These are phyloP conservation scores for Suillus luteus DNA, from an alignment of 768 basidiomycete species.

Conservation along the genomic window DNA sequence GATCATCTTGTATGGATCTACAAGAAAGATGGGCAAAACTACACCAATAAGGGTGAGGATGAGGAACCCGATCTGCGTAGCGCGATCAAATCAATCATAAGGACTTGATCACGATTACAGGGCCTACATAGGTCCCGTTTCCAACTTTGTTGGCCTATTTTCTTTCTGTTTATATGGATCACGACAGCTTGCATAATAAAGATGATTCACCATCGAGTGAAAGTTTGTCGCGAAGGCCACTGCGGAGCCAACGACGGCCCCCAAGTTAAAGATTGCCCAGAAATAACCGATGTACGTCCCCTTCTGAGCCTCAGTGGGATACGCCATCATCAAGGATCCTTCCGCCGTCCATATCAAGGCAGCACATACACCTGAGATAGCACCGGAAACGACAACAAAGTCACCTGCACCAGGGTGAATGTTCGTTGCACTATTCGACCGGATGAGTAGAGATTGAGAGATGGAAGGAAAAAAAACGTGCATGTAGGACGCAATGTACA, in stretches of 20 bases:
- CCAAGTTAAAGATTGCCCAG: slow-evolving; percentile 84
- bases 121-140: slow-evolving; percentile 73
- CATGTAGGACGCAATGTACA: slow-evolving; percentile 78
- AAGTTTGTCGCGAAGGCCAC: slow-evolving; percentile 76
- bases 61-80: slow-evolving; percentile 65
- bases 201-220: slow-evolving; percentile 51
- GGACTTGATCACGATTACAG: slow-evolving; percentile 30
- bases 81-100: slow-evolving; percentile 46
- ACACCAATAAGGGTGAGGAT: slow-evolving; percentile 66
- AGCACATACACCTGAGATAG: slow-evolving; percentile 74
- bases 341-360: slow-evolving; percentile 80
- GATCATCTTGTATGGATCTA: slow-evolving; percentile 65
- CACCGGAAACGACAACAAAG: slow-evolving; percentile 75
- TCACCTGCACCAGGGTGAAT: slow-evolving; percentile 60
- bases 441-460: slow-evolving; percentile 19
- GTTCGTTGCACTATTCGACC: slow-evolving; percentile 57
- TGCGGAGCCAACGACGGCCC: slow-evolving; percentile 75
- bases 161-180: not conserved
- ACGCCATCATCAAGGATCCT: slow-evolving; percentile 82
- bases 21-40: slow-evolving; percentile 63
- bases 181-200: slow-evolving; percentile 27
- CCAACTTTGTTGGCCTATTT: slow-evolving; percentile 47
- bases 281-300: slow-evolving; percentile 77
- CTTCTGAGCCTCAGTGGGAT: slow-evolving; percentile 78
- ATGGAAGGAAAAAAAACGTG: slow-evolving; percentile 35